These are phyloP conservation scores for Rostrohypoxylon terebratum DNA, from an alignment of 495 filamentous ascomycete species.

Conservation along the genomic window DNA sequence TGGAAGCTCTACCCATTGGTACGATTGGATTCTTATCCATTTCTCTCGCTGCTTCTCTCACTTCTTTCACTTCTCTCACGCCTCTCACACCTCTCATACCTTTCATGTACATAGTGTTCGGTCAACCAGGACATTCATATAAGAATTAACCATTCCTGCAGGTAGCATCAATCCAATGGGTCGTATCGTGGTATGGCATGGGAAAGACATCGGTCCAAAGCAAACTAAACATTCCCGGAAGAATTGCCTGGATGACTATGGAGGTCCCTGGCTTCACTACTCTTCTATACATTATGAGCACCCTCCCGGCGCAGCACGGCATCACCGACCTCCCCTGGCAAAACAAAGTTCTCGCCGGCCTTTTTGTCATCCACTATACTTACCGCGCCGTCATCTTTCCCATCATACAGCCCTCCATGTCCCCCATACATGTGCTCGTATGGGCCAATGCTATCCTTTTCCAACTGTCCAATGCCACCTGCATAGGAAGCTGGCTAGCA, in stretches of 20 bases:
- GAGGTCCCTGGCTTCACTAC: conserved; percentile 81
- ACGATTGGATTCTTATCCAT: conserved; percentile 27
- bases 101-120: not conserved
- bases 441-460: conserved; percentile 71
- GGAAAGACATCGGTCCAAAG: conserved; percentile 86
- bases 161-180: conserved; percentile 72
- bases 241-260: conserved; percentile 87
- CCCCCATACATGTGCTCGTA: conserved; percentile 78
- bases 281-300: conserved; percentile 79
- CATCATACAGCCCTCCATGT: conserved; percentile 88
- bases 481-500: conserved; percentile 82
- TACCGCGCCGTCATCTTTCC: conserved; percentile 89
- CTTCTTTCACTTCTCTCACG: not conserved
- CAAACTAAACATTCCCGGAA: conserved; percentile 86
- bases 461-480: conserved; percentile 82
- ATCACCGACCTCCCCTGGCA: conserved; percentile 69
- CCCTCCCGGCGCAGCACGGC: conserved; percentile 66
- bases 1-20: conserved; percentile 63
- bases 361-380: conserved; percentile 84
- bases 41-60: not conserved
- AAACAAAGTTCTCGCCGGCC: conserved; percentile 73
- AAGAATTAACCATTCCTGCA: conserved; percentile 46
- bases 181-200: conserved; percentile 72
- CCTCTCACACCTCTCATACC: not conserved
- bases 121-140: too few relatives aligned